These are phyloP conservation scores for Colletotrichum zoysiae DNA, from an alignment of 2,329 filamentous ascomycete species.

Conservation along the genomic window DNA sequence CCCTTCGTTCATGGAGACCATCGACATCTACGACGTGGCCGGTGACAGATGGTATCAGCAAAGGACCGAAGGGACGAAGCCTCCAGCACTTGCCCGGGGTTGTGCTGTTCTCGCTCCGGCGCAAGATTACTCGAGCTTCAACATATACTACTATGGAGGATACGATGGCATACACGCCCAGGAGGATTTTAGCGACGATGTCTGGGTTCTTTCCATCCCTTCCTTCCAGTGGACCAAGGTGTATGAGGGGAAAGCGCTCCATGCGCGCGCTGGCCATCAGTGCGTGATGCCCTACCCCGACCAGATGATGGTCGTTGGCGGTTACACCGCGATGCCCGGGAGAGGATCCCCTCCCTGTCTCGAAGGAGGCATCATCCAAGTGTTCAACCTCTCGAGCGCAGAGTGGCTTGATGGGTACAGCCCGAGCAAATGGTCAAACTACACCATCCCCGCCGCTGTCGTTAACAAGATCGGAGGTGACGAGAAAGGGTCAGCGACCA, in stretches of 20 bases:
- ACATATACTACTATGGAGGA: slow-evolving; percentile 88
- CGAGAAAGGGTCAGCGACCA: slow-evolving; percentile 75
- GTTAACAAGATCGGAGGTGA: slow-evolving; percentile 76
- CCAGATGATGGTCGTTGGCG: slow-evolving; percentile 84
- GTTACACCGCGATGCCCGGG: slow-evolving; percentile 61
- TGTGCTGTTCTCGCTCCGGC: slow-evolving; percentile 82
- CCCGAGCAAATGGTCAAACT: slow-evolving; percentile 72
- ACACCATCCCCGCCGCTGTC: slow-evolving; percentile 76
- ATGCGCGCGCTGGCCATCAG: slow-evolving; percentile 77
- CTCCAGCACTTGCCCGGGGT: slow-evolving; percentile 71
- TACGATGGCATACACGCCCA: slow-evolving; percentile 66
- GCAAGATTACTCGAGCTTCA: slow-evolving; percentile 79
- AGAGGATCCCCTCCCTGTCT: slow-evolving; percentile 57
- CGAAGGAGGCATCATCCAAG: slow-evolving; percentile 64
- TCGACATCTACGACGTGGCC: slow-evolving; percentile 84
- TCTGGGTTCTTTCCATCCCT: slow-evolving; percentile 85
- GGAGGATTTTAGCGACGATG: slow-evolving; percentile 69
- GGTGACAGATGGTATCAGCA: slow-evolving; percentile 77
- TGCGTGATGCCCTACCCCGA: slow-evolving; percentile 82
- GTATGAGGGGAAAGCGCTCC: slow-evolving; percentile 57
- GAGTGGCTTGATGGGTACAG: slow-evolving; percentile 79
- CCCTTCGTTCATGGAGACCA: slow-evolving; percentile 76
- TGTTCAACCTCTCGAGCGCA: slow-evolving; percentile 80
- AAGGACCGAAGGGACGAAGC: slow-evolving; percentile 67
- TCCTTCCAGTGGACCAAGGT: slow-evolving; percentile 82